Percentiles rank a stretch among this genome's conserved stretches.
These are phyloP conservation scores for Fallopia convolvulus DNA, from an alignment of 148 eudicot species.

Conservation along the genomic window DNA sequence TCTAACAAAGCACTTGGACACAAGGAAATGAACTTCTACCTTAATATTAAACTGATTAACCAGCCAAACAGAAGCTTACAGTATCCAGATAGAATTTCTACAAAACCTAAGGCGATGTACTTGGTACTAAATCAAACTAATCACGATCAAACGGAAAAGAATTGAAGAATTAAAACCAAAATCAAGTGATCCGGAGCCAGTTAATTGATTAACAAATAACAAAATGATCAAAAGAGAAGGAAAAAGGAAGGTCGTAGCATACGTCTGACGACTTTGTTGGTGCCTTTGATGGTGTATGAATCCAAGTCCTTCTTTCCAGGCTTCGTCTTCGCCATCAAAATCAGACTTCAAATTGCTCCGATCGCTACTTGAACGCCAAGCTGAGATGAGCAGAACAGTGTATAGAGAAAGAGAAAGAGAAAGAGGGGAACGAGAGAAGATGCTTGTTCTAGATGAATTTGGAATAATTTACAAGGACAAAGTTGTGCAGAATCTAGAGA, in stretches of 20 bases:
- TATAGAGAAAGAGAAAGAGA: neutral
- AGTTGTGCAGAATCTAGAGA: neutral
- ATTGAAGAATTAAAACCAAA: neutral
- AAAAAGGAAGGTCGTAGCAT: neutral
- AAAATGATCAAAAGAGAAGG: neutral
- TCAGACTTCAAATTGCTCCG: neutral
- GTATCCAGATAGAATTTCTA: neutral
- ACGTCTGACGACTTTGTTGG: slow-evolving; percentile 37
- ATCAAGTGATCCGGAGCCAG: neutral
- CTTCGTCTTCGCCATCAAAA: slow-evolving; percentile 36
- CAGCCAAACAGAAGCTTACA: neutral
- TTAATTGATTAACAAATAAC: neutral
- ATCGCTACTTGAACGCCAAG: neutral
- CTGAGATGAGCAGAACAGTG: slow-evolving; percentile 2
- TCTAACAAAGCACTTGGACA: neutral
- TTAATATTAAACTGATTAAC: no score
- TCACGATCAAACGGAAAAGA: neutral
- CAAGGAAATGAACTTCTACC: neutral
- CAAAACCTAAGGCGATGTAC: neutral
- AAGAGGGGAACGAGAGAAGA: neutral
- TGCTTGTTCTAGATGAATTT: neutral
- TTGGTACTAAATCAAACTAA: neutral
- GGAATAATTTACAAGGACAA: neutral
- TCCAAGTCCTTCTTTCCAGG: slow-evolving; percentile 37
- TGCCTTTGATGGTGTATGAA: slow-evolving; percentile 36